These are phyloP conservation scores for Mycena indigotica DNA, from an alignment of 768 basidiomycete genomes.

Conservation along the genomic window DNA sequence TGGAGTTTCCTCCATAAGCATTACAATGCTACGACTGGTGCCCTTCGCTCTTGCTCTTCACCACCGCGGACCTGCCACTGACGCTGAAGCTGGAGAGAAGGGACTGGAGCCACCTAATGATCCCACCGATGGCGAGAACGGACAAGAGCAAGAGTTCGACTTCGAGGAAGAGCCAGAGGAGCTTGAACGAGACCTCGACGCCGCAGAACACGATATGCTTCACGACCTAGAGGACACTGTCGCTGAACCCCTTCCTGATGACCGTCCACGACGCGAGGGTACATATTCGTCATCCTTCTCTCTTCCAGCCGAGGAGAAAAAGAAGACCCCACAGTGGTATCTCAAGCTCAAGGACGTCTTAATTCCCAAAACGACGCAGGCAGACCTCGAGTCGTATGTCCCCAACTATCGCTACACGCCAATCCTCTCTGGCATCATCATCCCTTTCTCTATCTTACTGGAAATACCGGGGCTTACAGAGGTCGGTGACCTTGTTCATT, in stretches of 20 bases:
- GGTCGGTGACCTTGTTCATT: not conserved
- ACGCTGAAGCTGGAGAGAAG: not conserved
- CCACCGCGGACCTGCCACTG: not conserved
- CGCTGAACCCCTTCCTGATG: not conserved
- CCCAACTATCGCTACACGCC: conserved; percentile 67
- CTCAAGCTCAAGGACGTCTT: conserved; percentile 16
- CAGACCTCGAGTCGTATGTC: conserved; percentile 36
- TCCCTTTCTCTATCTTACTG: conserved; percentile 79
- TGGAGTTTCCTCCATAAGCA: not conserved
- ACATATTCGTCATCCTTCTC: conserved; percentile 17
- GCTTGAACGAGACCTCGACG: conserved; percentile 13
- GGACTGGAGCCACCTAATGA: not conserved
- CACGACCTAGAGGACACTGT: conserved; percentile 13
- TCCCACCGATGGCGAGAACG: not conserved
- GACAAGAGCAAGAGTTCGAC: not conserved
- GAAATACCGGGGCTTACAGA: conserved; percentile 81
- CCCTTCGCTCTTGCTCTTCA: not conserved
- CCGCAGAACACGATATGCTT: conserved; percentile 21
- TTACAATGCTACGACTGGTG: not conserved
- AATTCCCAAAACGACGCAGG: conserved; percentile 26
- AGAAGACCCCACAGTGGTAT: conserved; percentile 16
- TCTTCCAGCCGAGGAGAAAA: not conserved
- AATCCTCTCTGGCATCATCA: conserved; percentile 65
- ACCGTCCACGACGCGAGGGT: conserved; percentile 4
- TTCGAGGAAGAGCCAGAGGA: conserved; percentile 13